Base-by-base conservation (phyloP, 768 basidiomycete genomes). In the Hortiboletus flavorubellus region DNA sequence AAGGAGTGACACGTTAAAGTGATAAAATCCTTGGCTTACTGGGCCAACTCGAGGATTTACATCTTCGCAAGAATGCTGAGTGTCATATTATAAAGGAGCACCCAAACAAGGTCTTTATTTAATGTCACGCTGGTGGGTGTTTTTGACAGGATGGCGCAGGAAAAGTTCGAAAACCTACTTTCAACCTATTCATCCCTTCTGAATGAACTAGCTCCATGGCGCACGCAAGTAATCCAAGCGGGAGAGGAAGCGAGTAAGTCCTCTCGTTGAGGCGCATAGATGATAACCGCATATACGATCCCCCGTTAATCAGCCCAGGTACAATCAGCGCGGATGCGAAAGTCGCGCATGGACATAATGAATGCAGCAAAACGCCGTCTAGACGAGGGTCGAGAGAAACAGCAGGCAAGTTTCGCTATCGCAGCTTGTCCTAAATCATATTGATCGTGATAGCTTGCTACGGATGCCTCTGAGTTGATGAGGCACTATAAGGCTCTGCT, bases 401-500 rank as follows among this genome's bases (percentile, higher is more conserved):
- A 77, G 49, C 68, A 70, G 64, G 76, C 73, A 43, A 46, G 48
- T 33, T 21, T 49, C 46, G 8, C 23, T 26, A 43, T 55, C 10
- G 8, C 23, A 9, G 9, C 31, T 41, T 39, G 26, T 44, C 52
- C 37, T 29, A 54, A 30, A 45, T 23, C 41, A 42, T 52, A 15
- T 43, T 46, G 26, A 49, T 26, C 31, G 29, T 37, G 21, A 42
- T 46, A 76, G 75, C 62, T 78, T 29, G 72, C 68, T 8, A 64
- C 64, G 42, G 75, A 78, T 56, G 73, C 76, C 9, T 63, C 69
- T 30, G 71, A 68, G 18, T 63, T 75, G 46, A 73, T 78, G 61
- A 77, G 70, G 44, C 69, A 76, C 53, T 78, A 76, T 53, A 78
- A 78, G 55, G 68, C 75, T 44, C 58, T 72, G 21, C 52, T 77